Conservation (phyloP, 225 moss, liverwort and hornwort genomes). For the Sphagnum tenellum region DNA sequence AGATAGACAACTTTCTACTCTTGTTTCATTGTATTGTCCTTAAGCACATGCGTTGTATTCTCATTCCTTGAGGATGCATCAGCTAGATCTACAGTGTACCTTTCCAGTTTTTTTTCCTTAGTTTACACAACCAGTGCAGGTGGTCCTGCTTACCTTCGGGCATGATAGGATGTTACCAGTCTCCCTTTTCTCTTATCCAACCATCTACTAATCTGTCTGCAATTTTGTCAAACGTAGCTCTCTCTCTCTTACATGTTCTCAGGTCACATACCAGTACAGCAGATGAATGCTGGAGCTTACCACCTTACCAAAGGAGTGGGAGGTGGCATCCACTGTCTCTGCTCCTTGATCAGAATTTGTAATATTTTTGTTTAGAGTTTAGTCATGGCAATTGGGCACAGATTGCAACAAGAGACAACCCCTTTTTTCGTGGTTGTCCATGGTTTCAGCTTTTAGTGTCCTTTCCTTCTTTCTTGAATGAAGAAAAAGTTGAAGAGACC, state of each 20-base stretch:
- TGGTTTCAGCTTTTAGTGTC: not conserved
- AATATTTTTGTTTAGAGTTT: not conserved
- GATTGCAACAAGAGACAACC: constrained; percentile 19
- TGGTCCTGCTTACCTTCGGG: not conserved
- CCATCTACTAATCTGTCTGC: not conserved
- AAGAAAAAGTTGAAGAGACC: constrained; percentile 12
- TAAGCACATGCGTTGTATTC: not conserved
- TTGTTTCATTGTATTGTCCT: not conserved
- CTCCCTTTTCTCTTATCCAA: constrained; percentile 8
- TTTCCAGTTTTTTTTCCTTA: not conserved
- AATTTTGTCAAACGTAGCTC: not conserved
- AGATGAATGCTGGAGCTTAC: not conserved
- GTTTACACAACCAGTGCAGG: not conserved
- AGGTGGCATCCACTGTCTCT: too few species aligned
- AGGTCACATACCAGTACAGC: not conserved
- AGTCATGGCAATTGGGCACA: not conserved
- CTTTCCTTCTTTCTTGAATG: not conserved
- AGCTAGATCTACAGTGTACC: too few species aligned
- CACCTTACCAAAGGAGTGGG: not conserved
- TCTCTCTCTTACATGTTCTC: constrained; percentile 2
- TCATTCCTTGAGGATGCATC: too few species aligned
- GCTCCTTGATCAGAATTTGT: not conserved
- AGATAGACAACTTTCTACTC: not conserved
- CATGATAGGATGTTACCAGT: not conserved
- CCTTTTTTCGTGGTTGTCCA: constrained; percentile 41